Base-by-base conservation (phyloP, 257 asterid species). In the Jaltomata sinuosa region DNA sequence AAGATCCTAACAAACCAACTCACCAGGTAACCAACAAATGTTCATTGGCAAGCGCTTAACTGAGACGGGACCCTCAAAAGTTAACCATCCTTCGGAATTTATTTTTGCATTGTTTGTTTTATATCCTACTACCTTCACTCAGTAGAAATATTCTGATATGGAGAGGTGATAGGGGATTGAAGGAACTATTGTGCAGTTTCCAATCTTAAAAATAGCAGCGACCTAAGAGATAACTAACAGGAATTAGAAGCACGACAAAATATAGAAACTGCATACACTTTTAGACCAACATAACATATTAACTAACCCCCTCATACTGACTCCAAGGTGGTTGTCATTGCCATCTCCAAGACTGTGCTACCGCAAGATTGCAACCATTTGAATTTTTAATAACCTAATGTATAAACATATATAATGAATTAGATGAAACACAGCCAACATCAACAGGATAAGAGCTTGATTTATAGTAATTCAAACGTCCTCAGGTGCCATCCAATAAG, bases 261-360 rank as follows among this genome's bases (percentile, higher is more conserved):
- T 32, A 80, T n/a, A 16, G 53, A 57, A 80, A 80, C 52, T 34
- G 12, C 22, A 54, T 15, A 54, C 14, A 61, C 22, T 15, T 45
- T 74, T 47, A 11, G 59, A 45, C 81, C 79, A 45, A 80, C 84
- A 86, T 52, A 83, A 50, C 85, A 65, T 85, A 82, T 82, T 78
- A 76, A 89, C 99, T 55, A 27, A 96, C 99, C 99, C 99, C 98
- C 92, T 94, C 98, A 87, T 94, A 96, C 89, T 96, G 98, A 88
- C 96, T 93, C 98, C 98, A 96, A 72, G 99, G 99, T 87, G 99
- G 99, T 94, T 38, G 98, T 92, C 21, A 95, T 93, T 83, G 99
- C 97, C 99, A 96, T 96, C 90, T 96, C 99, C 86, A 96, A 81
- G 81, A 96, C 97, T 4, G 99, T 96, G 91, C 99, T 84, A 96